Evolutionary conservation across 768 basidiomycete species (phyloP), one percentile per base, ranked within the genome.

Genomic region (Suillus tomentosus): DNA sequence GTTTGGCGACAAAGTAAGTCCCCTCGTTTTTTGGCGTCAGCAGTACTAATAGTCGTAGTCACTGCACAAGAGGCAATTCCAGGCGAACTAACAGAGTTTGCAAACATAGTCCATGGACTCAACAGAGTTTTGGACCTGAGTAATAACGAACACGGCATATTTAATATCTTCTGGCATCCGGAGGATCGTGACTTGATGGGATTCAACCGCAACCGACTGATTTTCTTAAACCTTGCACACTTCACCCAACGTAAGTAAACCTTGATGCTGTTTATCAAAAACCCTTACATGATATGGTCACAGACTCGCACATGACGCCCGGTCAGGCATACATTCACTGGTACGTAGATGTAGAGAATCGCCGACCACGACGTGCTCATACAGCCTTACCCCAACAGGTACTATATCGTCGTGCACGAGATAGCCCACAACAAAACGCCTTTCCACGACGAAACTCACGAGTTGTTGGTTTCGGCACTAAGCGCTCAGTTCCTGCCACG

Each of bases 371-470:
- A 57, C 19, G 24, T 36, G 36, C 6, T 31, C 4, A 40, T 14
- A 24, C 39, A 22, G 19, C 51, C 15, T 61, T 37, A 11, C 36
- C 14, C 42, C 15, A 27, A n/a, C 45, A 73, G 72, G 72, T 73
- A 67, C 37, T 69, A 75, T 36, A 73, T 73, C 8, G 66, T 74
- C 61, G 66, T 66, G 5, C 72, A 73, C 22, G 72, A 73, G 51
- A 66, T 73, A 3, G 73, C 72, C 15, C 73, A 73, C 61, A 70
- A 73, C 19, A 55, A 58, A 45, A 62, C 67, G 0, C 59, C 64
- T 62, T 69, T 71, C n/a, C 73, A 74, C 9, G 69, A 74, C 2
- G 72, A 72, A 50, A 55, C 72, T 27, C 72, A 73, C 22, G 72
- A 73, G 17, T 59, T 68, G 9, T 60, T 73, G n/a, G 65, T 70